Percentiles rank a stretch among this genome's conserved stretches.
These are phyloP conservation scores for Craspedostauros australis DNA, from an alignment of 108 stramenopile species.

Conservation along the genomic window DNA sequence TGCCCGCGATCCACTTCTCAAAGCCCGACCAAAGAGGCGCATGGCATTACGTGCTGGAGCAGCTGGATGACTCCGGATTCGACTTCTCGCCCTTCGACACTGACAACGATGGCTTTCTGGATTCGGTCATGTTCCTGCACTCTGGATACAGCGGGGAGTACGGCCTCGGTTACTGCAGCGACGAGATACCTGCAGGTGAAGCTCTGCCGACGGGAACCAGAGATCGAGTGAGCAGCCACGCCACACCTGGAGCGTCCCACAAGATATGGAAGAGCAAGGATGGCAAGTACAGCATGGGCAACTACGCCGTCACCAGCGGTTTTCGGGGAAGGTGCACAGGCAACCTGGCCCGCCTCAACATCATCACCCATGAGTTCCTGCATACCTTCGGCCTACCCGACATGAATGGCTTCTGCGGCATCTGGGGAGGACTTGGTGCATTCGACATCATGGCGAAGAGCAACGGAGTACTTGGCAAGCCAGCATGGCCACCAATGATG, in stretches of 20 bases:
- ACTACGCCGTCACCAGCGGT: slow-evolving; percentile 26
- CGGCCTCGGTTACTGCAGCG: slow-evolving; percentile 42
- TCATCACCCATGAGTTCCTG: slow-evolving; percentile 14
- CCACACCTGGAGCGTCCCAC: neutral
- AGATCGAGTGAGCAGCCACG: neutral
- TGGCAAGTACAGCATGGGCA: slow-evolving; percentile 1
- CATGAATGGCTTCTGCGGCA: slow-evolving; percentile 16
- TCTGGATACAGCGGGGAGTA: slow-evolving; percentile 73
- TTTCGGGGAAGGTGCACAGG: slow-evolving; percentile 10
- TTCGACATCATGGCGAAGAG: slow-evolving; percentile 20
- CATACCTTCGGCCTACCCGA: slow-evolving; percentile 9
- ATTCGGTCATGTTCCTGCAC: slow-evolving; percentile 58
- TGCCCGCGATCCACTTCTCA: too few species aligned
- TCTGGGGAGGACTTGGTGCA: slow-evolving; percentile 23
- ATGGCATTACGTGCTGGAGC: slow-evolving; percentile 5
- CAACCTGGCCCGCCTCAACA: slow-evolving; percentile 1
- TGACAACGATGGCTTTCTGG: slow-evolving; percentile 38
- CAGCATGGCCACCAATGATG: slow-evolving; percentile 28
- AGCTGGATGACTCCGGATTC: slow-evolving; percentile 11
- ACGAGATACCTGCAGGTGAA: slow-evolving; percentile 1
- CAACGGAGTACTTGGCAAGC: neutral
- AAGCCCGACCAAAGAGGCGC: too few species aligned
- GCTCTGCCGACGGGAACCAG: too few species aligned
- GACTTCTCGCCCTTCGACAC: slow-evolving; percentile 23
- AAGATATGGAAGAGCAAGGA: neutral